Base-by-base conservation (phyloP, 2,329 filamentous ascomycete species). In the Tothia fuscella region DNA sequence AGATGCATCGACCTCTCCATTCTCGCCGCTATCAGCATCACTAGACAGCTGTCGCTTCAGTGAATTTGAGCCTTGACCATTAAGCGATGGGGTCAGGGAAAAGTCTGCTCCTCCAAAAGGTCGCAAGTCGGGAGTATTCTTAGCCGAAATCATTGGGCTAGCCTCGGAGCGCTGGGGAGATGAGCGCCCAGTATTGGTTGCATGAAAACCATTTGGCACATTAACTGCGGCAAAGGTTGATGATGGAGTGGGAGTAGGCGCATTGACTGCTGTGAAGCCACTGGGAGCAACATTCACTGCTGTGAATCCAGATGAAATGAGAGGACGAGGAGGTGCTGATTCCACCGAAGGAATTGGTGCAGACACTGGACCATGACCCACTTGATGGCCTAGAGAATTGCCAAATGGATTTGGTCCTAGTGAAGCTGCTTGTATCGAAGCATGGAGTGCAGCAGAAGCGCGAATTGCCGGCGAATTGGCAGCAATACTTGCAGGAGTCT, bases 11-110 rank as follows among this genome's bases (percentile, higher is more conserved):
- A 66, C 65, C 3, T 56, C 53, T 30, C 69, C 85, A 47, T 66
- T 71, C 35, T 74, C 74, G 50, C 86, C 81, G 13, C 68, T 64
- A 0, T 52, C 51, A 5, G 55, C 51, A 10, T 67, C 63, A 42
- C 61, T 61, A 21, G 61, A 63, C 9, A 85, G 67, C 44, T 86
- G 82, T 43, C 89, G 77, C 65, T 95, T 95, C 41, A 91, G 62
- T 14, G 13, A 67, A 43, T 76, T 76, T 14, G 64, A 60, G 1
- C 61, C 60, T 46, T 69, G 58, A 14, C 66, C 70, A 52, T 75
- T 76, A 3, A 67, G 59, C 12, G 51, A 80, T 79, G 10, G 74
- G 64, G 9, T 78, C 74, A 1, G 73, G 64, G 44, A 76, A 67
- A 3, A 82, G 78, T 43, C 76, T 82, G 12, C 19, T 3, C 14